These are phyloP conservation scores for Auricularia sp. DNA, from an alignment of 768 basidiomycete species.

Conservation along the genomic window DNA sequence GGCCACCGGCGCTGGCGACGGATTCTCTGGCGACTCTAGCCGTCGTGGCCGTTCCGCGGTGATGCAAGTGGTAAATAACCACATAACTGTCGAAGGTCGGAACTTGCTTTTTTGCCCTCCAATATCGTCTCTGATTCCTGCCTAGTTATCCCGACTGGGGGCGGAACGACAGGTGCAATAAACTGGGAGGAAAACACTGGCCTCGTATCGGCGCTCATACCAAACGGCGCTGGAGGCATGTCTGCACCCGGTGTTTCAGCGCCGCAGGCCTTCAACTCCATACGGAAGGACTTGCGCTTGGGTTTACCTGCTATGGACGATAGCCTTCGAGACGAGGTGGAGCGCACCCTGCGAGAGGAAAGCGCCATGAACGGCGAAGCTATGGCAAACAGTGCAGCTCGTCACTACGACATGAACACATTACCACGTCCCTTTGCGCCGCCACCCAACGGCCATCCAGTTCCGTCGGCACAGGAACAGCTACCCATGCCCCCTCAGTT, in stretches of 20 bases:
- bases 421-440: conserved; percentile 3
- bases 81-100: conserved; percentile 81
- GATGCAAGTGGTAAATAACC: conserved; percentile 90
- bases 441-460: conserved; percentile 34
- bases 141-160: neutral
- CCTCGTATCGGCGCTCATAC: conserved; percentile 66
- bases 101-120: conserved; percentile 1
- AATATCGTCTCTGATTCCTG: neutral
- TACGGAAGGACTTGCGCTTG: conserved; percentile 73
- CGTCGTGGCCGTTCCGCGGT: conserved; percentile 81
- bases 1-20: conserved; percentile 66
- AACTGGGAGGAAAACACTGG: conserved; percentile 86
- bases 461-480: conserved; percentile 63
- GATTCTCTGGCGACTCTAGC: conserved; percentile 73
- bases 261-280: conserved; percentile 64
- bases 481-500: conserved; percentile 76
- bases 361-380: conserved; percentile 66
- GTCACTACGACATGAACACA: conserved; percentile 46
- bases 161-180: conserved; percentile 36
- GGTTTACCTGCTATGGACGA: conserved; percentile 73
- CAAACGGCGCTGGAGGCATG: conserved; percentile 44
- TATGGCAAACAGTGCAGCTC: conserved; percentile 45
- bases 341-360: conserved; percentile 71
- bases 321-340: conserved; percentile 71
- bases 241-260: conserved; percentile 37